Conservation (phyloP, 805 yeast genomes). For the Wickerhamiella brachini region DNA sequence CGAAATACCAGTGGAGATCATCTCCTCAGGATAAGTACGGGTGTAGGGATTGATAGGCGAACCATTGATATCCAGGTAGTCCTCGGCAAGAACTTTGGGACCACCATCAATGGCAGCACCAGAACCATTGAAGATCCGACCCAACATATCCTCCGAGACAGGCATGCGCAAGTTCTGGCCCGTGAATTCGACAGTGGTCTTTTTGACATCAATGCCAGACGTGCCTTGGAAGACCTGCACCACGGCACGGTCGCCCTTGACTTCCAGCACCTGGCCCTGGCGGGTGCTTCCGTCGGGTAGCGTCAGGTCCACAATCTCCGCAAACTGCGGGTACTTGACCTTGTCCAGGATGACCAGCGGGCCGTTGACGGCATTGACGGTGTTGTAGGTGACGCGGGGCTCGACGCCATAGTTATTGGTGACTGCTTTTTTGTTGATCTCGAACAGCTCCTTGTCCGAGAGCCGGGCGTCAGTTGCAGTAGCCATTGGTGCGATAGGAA, state of each 20-base stretch:
- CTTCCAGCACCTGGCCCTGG: slow-evolving; percentile 97
- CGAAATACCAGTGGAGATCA: slow-evolving; percentile 98
- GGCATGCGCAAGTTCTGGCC: slow-evolving; percentile 88
- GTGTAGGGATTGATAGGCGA: slow-evolving; percentile 97
- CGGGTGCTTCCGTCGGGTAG: slow-evolving; percentile 89
- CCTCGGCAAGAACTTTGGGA: slow-evolving; percentile 97
- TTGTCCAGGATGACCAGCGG: slow-evolving; percentile 86
- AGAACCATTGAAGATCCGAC: slow-evolving; percentile 97
- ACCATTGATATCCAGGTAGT: slow-evolving; percentile 94
- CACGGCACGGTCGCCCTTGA: slow-evolving; percentile 90
- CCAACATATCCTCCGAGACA: slow-evolving; percentile 92
- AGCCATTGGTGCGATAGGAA: background rate
- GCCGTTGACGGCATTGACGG: slow-evolving; percentile 97
- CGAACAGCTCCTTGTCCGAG: slow-evolving; percentile 29
- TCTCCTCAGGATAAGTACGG: slow-evolving; percentile 98
- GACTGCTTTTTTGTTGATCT: slow-evolving; percentile 81
- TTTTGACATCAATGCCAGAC: slow-evolving; percentile 95
- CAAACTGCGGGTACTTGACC: slow-evolving; percentile 78
- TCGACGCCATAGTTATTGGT: slow-evolving; percentile 82
- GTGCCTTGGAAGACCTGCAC: slow-evolving; percentile 99
- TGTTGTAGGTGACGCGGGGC: slow-evolving; percentile 86
- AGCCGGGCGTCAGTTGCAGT: slow-evolving; percentile 17
- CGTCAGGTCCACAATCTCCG: slow-evolving; percentile 93
- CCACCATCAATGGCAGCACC: slow-evolving; percentile 98
- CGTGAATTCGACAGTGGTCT: slow-evolving; percentile 93